Conservation (phyloP, 225 moss, liverwort and hornwort species). For the Polytrichum commune region DNA sequence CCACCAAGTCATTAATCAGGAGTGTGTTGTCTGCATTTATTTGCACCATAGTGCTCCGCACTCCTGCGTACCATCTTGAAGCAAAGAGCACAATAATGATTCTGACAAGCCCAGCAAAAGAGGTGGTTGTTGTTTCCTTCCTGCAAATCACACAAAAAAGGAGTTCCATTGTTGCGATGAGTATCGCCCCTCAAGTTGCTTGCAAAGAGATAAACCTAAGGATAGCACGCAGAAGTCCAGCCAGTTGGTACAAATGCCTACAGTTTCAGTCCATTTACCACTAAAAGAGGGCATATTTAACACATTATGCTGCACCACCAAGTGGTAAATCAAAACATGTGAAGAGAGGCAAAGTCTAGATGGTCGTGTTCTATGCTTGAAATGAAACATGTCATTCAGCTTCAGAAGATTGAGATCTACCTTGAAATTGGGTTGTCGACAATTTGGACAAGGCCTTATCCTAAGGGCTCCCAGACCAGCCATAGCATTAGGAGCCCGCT, state of each 20-base stretch:
- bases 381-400: background rate
- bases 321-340: too few relatives aligned
- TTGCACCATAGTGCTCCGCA: slow-evolving; percentile 40
- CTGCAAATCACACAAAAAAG: slow-evolving; percentile 9
- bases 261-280: background rate
- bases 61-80: slow-evolving; percentile 39
- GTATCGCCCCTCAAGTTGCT: background rate
- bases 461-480: slow-evolving; percentile 1
- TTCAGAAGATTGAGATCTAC: slow-evolving; percentile 1
- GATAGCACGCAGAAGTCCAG: too few relatives aligned
- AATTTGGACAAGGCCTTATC: slow-evolving; percentile 39
- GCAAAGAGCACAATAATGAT: slow-evolving; percentile 52
- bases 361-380: background rate
- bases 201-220: background rate
- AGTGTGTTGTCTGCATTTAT: slow-evolving; percentile 52
- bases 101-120: slow-evolving; percentile 58
- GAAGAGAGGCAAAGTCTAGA: too few relatives aligned
- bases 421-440: slow-evolving; percentile 48
- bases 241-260: background rate
- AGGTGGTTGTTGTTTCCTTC: slow-evolving; percentile 53
- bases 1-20: slow-evolving; percentile 27
- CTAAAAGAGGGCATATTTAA: background rate
- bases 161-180: background rate
- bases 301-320: too few relatives aligned
- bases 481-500: slow-evolving; percentile 5